Base-by-base conservation (phyloP, 371 early-diverging fungal genomes). In the Spraguea lophii region DNA sequence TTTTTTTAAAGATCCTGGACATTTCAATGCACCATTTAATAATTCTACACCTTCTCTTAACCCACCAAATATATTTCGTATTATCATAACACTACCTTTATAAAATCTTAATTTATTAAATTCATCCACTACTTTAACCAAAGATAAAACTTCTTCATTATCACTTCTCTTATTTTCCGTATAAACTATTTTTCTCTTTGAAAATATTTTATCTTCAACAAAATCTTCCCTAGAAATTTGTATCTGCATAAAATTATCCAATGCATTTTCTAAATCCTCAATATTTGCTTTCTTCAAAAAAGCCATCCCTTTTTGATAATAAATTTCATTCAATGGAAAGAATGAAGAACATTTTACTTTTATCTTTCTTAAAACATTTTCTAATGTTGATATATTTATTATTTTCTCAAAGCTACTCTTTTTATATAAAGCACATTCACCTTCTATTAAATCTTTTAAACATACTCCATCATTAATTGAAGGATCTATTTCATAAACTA, bases 251-350 rank as follows among this genome's bases (percentile, higher is more conserved):
- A 54, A 22, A 49, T 56, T 50, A 24, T 49, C 54, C 36, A 62
- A 57, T 30, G 42, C 46, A 13, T 51, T 52, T 12, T 57, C 23
- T 4, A 54, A 46, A 39, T 57, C 55, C 40, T 32, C 21, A 2
- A 57, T n/a, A 9, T 38, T 20, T 10, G 35, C 49, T 21, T 57
- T 62, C 39, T 49, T 52, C 21, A 62, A 30, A 17, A 58, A 45
- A 22, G 57, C 55, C 3, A 53, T 34, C 0, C 63, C 63, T 40
- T 46, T 48, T 30, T 50, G 48, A 35, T 54, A 52, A 46, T 62
- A 59, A 43, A 62, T 39, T 35, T 62, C 52, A 17, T 62, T 46
- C 10, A 57, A 16, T 19, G 63, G 63, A 13, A 62, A 35, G 43
- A 46, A 62, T 32, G 27, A 20, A 4, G 57, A 54, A 35, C 54